phyloP scores from a whole-genome alignment of 805 yeast species.

The Candida ulmi region DNA sequence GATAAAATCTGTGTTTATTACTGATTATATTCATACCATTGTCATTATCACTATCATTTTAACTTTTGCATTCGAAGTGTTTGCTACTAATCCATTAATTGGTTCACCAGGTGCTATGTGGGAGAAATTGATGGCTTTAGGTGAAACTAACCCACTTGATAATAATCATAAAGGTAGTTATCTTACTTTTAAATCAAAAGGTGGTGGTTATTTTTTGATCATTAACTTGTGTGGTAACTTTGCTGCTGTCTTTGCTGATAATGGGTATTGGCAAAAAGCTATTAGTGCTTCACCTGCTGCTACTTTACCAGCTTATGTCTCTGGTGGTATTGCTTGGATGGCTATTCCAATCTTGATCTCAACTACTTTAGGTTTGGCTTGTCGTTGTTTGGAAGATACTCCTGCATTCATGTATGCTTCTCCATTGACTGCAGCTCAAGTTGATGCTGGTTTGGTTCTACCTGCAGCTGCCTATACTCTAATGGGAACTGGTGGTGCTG shows the following conservation, averaged over 20 bases:
- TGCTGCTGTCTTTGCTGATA: conserved; percentile 83
- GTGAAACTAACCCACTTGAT: conserved; percentile 53
- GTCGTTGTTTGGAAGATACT: conserved; percentile 61
- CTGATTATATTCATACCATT: conserved; percentile 79
- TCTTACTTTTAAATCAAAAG: conserved; percentile 78
- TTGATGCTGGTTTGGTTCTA: conserved; percentile 73
- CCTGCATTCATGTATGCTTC: conserved; percentile 77
- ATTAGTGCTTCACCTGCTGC: conserved; percentile 81
- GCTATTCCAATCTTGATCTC: conserved; percentile 83
- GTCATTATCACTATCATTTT: conserved; percentile 72
- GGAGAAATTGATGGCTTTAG: conserved; percentile 63
- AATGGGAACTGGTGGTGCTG: conserved; percentile 86
- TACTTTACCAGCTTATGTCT: conserved; percentile 79
- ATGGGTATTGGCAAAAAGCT: conserved; percentile 87
- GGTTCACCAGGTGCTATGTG: conserved; percentile 84
- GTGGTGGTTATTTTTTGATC: conserved; percentile 87
- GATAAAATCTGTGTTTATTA: conserved; percentile 72
- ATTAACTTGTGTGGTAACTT: conserved; percentile 86
- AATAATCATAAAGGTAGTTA: conserved; percentile 87
- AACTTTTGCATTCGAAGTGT: conserved; percentile 76
- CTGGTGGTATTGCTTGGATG: conserved; percentile 90
- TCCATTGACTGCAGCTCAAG: conserved; percentile 64
- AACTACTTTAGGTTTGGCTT: conserved; percentile 84
- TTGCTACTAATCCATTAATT: conserved; percentile 58
- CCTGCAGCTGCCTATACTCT: conserved; percentile 70